Conservation (phyloP, 2,329 filamentous ascomycete species). For the Clonostachys rhizophaga region DNA sequence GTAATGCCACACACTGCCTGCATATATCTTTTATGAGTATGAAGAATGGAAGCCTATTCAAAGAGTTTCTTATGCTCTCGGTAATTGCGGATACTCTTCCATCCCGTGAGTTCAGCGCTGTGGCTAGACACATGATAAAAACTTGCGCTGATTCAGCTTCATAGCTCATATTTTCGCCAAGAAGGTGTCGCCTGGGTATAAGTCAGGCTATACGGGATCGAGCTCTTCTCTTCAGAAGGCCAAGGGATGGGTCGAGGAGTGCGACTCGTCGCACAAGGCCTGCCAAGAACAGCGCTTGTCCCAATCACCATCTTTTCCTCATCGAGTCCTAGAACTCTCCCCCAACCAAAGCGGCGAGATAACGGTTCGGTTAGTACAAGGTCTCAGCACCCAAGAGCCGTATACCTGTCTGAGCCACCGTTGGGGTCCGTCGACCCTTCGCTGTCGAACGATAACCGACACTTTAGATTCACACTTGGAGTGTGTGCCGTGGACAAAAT, state of each 20-base stretch:
- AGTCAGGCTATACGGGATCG: background rate
- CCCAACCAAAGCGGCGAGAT: background rate
- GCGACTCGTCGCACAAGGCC: background rate
- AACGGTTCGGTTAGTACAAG: background rate
- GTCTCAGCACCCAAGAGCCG: background rate
- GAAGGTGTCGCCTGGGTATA: background rate
- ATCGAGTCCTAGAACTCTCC: background rate
- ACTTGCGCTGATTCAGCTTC: background rate
- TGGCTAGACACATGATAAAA: background rate
- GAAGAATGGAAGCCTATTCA: no score
- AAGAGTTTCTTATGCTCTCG: no score
- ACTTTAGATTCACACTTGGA: background rate
- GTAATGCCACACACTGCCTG: no score
- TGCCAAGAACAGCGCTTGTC: background rate
- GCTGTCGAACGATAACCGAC: background rate
- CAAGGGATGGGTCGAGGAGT: background rate
- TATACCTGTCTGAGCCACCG: slow-evolving; percentile 5
- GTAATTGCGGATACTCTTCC: background rate
- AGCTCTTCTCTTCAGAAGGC: background rate
- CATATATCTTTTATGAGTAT: no score
- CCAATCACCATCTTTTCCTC: background rate
- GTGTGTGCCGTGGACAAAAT: background rate
- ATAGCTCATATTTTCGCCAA: background rate
- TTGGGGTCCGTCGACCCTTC: slow-evolving; percentile 2
- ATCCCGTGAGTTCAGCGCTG: background rate